Conservation (phyloP, 2,329 filamentous ascomycete species). For the Verticillium nubilum region DNA sequence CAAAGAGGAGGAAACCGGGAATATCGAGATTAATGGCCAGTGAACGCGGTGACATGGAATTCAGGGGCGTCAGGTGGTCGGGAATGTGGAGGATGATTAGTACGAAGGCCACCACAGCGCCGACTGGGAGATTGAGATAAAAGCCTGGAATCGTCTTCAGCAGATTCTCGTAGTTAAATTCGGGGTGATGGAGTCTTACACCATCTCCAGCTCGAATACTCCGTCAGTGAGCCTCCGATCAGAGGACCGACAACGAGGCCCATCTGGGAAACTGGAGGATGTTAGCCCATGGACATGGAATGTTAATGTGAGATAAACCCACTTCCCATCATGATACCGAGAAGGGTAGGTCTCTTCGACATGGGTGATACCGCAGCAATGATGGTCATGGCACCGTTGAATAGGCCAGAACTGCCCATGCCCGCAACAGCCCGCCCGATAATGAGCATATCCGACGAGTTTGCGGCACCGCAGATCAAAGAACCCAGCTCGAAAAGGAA, state of each 20-base stretch:
- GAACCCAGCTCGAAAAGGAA: conserved; percentile 33
- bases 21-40: conserved; percentile 27
- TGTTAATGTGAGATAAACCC: not conserved
- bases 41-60: not conserved
- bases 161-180: not conserved
- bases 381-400: conserved; percentile 27
- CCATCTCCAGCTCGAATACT: conserved; percentile 35
- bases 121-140: conserved; percentile 41
- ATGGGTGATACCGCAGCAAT: conserved; percentile 21
- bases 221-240: conserved; percentile 34
- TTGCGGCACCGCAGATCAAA: conserved; percentile 40
- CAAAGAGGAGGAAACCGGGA: conserved; percentile 35
- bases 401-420: conserved; percentile 37
- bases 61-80: conserved; percentile 19
- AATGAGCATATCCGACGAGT: conserved; percentile 40
- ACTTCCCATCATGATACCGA: not conserved
- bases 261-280: conserved; percentile 27
- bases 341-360: conserved; percentile 15
- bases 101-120: conserved; percentile 25
- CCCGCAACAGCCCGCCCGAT: conserved; percentile 44
- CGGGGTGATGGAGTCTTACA: conserved; percentile 21
- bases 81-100: conserved; percentile 28
- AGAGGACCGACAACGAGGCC: conserved; percentile 42
- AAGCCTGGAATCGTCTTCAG: conserved; percentile 23
- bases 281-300: not conserved